phyloP scores from a whole-genome alignment of 1,284 basidiomycete genomes.

The Sporisorium scitamineum region DNA sequence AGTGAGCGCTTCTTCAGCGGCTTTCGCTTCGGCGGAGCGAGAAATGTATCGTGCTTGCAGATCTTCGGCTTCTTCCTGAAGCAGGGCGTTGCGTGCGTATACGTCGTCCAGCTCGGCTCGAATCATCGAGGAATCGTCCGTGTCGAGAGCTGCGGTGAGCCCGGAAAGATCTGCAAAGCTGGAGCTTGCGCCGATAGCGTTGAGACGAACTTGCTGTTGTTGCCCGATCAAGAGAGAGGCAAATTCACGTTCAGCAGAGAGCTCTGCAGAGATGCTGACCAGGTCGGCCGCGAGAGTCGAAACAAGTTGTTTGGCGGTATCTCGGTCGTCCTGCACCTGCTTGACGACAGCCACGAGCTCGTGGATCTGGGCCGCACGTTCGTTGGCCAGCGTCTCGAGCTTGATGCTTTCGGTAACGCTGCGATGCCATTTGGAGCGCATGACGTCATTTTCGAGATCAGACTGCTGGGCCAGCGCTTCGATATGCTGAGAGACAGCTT shows the following conservation, averaged over 20 bases:
- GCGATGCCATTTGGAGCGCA: constrained; percentile 20
- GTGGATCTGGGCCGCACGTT: constrained; percentile 33
- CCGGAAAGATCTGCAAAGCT: constrained; percentile 21
- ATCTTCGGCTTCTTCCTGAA: constrained; percentile 25
- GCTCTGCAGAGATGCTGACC: constrained; percentile 26
- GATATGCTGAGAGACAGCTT: constrained; percentile 27
- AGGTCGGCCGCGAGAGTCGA: constrained; percentile 20
- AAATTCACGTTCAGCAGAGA: constrained; percentile 30
- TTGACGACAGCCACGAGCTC: constrained; percentile 46
- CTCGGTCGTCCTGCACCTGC: constrained; percentile 47
- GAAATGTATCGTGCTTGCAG: constrained; percentile 15
- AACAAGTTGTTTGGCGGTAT: constrained; percentile 33
- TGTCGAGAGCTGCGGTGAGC: constrained; percentile 10
- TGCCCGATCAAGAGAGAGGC: constrained; percentile 20
- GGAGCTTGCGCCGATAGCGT: not conserved
- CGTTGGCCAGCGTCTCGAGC: constrained; percentile 27
- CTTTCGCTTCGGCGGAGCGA: constrained; percentile 26
- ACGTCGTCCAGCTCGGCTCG: constrained; percentile 22
- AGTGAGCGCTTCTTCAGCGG: constrained; percentile 28
- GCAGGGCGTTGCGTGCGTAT: constrained; percentile 16
- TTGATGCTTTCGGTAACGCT: constrained; percentile 16
- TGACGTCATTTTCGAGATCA: constrained; percentile 2
- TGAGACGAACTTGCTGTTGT: constrained; percentile 20
- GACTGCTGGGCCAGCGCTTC: constrained; percentile 8
- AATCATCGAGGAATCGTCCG: constrained; percentile 11